Evolutionary conservation across 2,329 filamentous ascomycete genomes (phyloP), one percentile per base, ranked within the genome.

Genomic region (Diplocarpon rosae): DNA sequence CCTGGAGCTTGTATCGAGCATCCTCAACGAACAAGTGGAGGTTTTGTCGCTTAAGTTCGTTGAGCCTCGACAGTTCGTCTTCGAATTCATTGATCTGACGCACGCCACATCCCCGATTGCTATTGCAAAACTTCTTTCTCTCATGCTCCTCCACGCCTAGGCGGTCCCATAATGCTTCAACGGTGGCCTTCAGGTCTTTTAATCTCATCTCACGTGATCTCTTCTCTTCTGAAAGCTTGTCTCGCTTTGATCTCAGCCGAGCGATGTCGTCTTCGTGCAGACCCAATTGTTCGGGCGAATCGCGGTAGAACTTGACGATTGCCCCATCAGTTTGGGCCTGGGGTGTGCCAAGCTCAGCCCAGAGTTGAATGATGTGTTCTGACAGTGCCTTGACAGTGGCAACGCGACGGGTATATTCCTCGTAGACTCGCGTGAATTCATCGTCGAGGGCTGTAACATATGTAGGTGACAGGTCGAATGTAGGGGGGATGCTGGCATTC

Each of bases 21-120:
- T 98, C 92, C 62, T 96, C 92, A 10, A 98, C 87, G 58, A 98
- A 98, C 4, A 96, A 66, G 61, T 95, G 89, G 51, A 98, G 72
- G 58, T 98, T 95, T 62, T 98, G 86, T 56, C 84, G 76, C 70
- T 98, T 98, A 47, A 96, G 73, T 63, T 96, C 89, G 54, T 93
- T 92, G 38, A 98, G 68, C 38, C 88, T 76, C 3, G 75, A 71
- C 36, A 96, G 72, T 65, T 98, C 92, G 50, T 94, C 87, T 64
- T 96, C 87, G 55, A 89, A 95, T 65, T 96, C 89, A 60, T 95
- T 95, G 66, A 95, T 94, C 52, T 87, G 85, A 47, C 90, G 76
- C 43, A 96, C 69, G 12, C 90, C 90, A 56, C 86, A 95, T 42
- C 93, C 93, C 32, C 90, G 82, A 66, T 95, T 95, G 46, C 78